Evolutionary conservation across 2,329 filamentous ascomycete genomes (phyloP).

Genomic region (Coniochaeta ligniaria): DNA sequence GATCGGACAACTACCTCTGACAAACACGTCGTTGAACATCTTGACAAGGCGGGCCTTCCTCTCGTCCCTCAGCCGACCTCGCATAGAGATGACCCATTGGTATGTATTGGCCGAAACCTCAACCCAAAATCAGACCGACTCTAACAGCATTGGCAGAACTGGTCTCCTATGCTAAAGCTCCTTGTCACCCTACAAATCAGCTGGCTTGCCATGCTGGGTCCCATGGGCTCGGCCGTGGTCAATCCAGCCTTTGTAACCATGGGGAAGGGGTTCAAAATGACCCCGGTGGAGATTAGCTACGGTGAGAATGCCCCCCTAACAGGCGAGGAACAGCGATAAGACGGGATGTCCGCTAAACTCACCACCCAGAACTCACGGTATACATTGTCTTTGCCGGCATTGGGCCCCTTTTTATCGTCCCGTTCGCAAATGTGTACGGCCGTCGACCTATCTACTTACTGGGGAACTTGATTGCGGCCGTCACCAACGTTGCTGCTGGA

Average conservation of each 20-base stretch:
- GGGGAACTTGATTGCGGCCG: constrained; percentile 20
- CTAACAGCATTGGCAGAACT: constrained; percentile 10
- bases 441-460: constrained; percentile 22
- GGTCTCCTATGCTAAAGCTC: constrained; percentile 14
- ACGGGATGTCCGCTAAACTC: neutral
- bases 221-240: constrained; percentile 17
- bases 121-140: neutral
- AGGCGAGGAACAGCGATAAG: neutral
- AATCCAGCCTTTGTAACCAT: constrained; percentile 24
- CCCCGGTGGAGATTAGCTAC: constrained; percentile 16
- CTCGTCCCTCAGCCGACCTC: constrained; percentile 15
- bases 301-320: neutral
- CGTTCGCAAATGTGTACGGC: constrained; percentile 25
- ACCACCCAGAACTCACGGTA: constrained; percentile 7
- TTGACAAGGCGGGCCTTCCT: constrained; percentile 15
- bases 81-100: constrained; percentile 15
- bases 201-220: constrained; percentile 21
- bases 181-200: constrained; percentile 20
- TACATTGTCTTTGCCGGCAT: constrained; percentile 24
- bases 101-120: neutral
- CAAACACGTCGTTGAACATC: neutral
- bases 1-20: neutral
- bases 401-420: constrained; percentile 17
- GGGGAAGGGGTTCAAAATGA: constrained; percentile 20
- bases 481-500: constrained; percentile 17